phyloP scores from a whole-genome alignment of 2,329 filamentous ascomycete genomes.

The Dactylonectria estremocensis region DNA sequence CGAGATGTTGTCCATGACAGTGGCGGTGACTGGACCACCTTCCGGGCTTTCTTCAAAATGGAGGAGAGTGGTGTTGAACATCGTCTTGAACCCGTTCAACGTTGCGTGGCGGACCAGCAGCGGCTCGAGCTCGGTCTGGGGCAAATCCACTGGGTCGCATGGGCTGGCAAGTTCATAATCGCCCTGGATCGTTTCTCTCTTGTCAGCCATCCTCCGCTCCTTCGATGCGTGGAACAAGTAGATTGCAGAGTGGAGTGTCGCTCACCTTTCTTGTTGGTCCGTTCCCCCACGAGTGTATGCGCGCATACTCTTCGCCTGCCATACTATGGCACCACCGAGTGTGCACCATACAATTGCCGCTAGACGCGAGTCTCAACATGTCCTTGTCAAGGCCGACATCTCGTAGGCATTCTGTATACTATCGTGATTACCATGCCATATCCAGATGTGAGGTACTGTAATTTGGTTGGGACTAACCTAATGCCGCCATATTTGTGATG shows the following conservation, averaged over 20 bases:
- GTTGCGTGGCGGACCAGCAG: slow-evolving; percentile 52
- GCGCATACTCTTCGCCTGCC: slow-evolving; percentile 66
- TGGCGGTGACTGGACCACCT: slow-evolving; percentile 48
- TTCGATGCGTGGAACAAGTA: no score
- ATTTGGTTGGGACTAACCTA: slow-evolving; percentile 53
- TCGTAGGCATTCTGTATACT: slow-evolving; percentile 62
- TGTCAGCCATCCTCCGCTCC: no score
- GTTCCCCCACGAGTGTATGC: slow-evolving; percentile 67
- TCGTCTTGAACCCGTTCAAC: slow-evolving; percentile 53
- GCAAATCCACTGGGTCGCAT: slow-evolving; percentile 8
- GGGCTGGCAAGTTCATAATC: slow-evolving; percentile 19
- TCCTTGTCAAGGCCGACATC: slow-evolving; percentile 65
- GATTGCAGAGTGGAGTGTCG: no score
- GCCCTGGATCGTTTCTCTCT: neutral
- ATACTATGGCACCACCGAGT: slow-evolving; percentile 67
- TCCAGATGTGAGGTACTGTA: neutral
- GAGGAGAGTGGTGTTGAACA: slow-evolving; percentile 55
- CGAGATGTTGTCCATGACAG: slow-evolving; percentile 55
- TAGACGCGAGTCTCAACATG: slow-evolving; percentile 54
- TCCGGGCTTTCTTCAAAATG: slow-evolving; percentile 45
- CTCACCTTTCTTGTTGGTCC: slow-evolving; percentile 60
- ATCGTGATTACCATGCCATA: neutral
- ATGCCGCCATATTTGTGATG: slow-evolving; percentile 65
- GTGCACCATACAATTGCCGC: slow-evolving; percentile 62
- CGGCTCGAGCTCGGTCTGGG: slow-evolving; percentile 12